Percentiles rank a stretch among this genome's conserved stretches.
Conservation (phyloP, 768 basidiomycete genomes). For the Agrocybe praecox region DNA sequence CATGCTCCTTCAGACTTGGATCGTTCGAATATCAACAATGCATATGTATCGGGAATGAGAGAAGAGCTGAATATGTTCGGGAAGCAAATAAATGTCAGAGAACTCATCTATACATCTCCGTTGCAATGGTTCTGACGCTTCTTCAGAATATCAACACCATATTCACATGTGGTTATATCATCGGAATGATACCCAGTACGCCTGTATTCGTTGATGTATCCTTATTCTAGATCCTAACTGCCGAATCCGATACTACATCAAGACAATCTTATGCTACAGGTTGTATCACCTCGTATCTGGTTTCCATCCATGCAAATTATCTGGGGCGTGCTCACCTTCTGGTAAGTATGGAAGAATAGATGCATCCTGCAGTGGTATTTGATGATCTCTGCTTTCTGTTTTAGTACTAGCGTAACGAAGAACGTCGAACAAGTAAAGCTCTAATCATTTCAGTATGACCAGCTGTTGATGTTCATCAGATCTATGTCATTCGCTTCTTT, state of each 20-base stretch:
- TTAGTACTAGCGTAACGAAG: constrained; percentile 56
- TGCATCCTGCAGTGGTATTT: background rate
- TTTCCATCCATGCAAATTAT: constrained; percentile 65
- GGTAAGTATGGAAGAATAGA: constrained; percentile 34
- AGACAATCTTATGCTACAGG: constrained; percentile 71
- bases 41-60: constrained; percentile 80
- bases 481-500: constrained; percentile 73
- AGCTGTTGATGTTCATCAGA: constrained; percentile 30
- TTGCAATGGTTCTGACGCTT: background rate
- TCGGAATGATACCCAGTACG: constrained; percentile 73
- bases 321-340: constrained; percentile 69
- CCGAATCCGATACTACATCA: constrained; percentile 5
- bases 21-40: constrained; percentile 69
- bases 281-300: constrained; percentile 65
- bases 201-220: background rate
- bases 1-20: constrained; percentile 52
- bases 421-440: constrained; percentile 55
- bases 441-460: background rate
- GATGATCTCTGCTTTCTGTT: background rate
- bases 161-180: constrained; percentile 75
- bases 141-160: constrained; percentile 67
- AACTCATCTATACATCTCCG: background rate
- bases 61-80: constrained; percentile 70
- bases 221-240: background rate
- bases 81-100: constrained; percentile 58